These are phyloP conservation scores for Fusarium fujikuroi DNA, from an alignment of 2,329 filamentous ascomycete genomes.

Conservation along the genomic window DNA sequence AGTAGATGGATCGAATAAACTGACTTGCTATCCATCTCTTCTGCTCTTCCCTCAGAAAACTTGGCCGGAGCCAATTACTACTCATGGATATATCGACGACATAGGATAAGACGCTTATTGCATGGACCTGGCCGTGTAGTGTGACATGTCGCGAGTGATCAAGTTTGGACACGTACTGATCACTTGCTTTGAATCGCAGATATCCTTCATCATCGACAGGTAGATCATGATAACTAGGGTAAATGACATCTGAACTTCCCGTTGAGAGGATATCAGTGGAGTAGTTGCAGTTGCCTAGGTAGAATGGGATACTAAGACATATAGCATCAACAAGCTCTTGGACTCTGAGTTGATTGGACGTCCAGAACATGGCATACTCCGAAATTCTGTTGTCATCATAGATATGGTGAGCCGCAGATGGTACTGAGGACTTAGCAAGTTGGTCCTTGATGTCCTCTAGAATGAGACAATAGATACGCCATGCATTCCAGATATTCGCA, in stretches of 20 bases:
- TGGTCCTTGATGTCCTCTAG: background rate
- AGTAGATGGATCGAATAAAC: slow-evolving; percentile 6
- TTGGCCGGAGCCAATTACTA: background rate
- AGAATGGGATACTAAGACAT: slow-evolving; percentile 30
- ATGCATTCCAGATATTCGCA: slow-evolving; percentile 32
- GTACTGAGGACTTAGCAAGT: rapidly evolving
- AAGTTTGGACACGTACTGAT: slow-evolving; percentile 1
- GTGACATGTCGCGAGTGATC: slow-evolving; percentile 25
- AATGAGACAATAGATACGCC: slow-evolving; percentile 21
- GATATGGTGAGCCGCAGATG: rapidly evolving
- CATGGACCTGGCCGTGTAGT: slow-evolving; percentile 12
- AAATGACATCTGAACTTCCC: background rate
- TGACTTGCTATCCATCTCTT: slow-evolving; percentile 11
- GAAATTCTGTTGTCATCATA: rapidly evolving
- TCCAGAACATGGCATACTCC: background rate
- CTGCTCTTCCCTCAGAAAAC: background rate
- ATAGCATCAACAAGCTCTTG: slow-evolving; percentile 10
- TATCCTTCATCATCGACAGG: background rate
- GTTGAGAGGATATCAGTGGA: background rate
- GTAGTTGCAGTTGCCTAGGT: slow-evolving; percentile 19
- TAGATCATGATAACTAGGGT: slow-evolving; percentile 28
- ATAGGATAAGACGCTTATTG: slow-evolving; percentile 7
- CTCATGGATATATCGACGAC: background rate
- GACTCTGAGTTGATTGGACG: rapidly evolving
- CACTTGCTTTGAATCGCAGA: background rate